Evolutionary conservation across 1,284 basidiomycete species (phyloP), one percentile per base, ranked within the genome.

Genomic region (Trichosporon sp.): DNA sequence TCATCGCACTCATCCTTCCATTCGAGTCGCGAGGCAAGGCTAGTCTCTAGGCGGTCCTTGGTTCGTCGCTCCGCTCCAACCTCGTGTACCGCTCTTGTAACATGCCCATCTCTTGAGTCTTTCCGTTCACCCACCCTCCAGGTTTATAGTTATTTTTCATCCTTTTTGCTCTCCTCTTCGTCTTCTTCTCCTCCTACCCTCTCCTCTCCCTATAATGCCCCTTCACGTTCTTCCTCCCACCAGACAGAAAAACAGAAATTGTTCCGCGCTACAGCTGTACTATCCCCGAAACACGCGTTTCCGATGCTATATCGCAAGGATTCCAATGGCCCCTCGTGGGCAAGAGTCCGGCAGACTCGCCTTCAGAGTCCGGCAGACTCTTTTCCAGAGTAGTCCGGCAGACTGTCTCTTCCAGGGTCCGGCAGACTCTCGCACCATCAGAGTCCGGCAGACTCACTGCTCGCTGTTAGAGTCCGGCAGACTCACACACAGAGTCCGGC

Each of bases 11-110:
- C 58, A 70, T 89, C 27, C 74, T 91, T n/a, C 89, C 89, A 0
- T 88, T 86, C 71, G 88, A 89, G 71, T 86, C 88, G 14, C 81
- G 86, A 31, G 88, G 88, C 2, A 87, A 84, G 70, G 85, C 87
- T 1, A 60, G 59, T 16, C 29, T 67, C 46, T 67, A 64, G 21
- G 7, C 40, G 6, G 14, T 1, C 40, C 11, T n/a, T 21, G 6
- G 19, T 44, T 10, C 16, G 36, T 37, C 19, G 19, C 40, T n/a
- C 1, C 40, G 19, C 40, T 7, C 5, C 19, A 21, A n/a, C n/a
- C n/a, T n/a, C n/a, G n/a, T n/a, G n/a, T n/a, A n/a, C n/a, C n/a
- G n/a, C n/a, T n/a, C n/a, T n/a, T 44, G 40, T 44, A 44, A 19
- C 40, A 21, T 44, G 40, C n/a, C n/a, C n/a, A n/a, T n/a, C n/a